Conservation (phyloP, 805 yeast genomes). For the Ogataea angusta region DNA sequence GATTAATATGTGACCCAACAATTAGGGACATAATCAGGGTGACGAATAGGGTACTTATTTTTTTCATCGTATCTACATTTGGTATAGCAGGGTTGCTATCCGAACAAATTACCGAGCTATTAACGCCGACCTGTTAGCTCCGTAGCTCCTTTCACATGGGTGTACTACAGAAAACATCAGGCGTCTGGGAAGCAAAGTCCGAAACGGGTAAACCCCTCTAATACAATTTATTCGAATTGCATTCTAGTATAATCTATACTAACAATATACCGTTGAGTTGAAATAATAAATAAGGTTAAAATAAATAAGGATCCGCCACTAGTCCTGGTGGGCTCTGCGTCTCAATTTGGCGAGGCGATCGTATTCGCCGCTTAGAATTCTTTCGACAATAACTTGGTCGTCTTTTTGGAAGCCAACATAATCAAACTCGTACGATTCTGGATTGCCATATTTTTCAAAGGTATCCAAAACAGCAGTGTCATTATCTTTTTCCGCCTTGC, state of each 20-base stretch:
- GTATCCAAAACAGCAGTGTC: slow-evolving; percentile 50
- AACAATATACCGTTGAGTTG: background rate
- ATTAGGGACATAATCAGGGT: background rate
- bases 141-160: too few relatives aligned
- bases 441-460: slow-evolving; percentile 35
- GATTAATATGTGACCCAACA: background rate
- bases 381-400: slow-evolving; percentile 75
- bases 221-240: too few relatives aligned
- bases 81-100: background rate
- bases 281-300: slow-evolving; percentile 2
- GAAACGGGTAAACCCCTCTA: too few relatives aligned
- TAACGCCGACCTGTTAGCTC: too few relatives aligned
- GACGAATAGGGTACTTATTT: background rate
- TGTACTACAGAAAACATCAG: too few relatives aligned
- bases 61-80: too few relatives aligned
- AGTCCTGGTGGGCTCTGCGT: slow-evolving; percentile 30
- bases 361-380: slow-evolving; percentile 81
- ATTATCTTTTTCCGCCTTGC: slow-evolving; percentile 55
- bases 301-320: background rate
- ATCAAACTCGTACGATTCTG: slow-evolving; percentile 45
- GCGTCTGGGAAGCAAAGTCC: too few relatives aligned
- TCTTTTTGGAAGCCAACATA: slow-evolving; percentile 58
- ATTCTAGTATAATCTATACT: too few relatives aligned
- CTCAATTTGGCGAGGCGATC: slow-evolving; percentile 63
- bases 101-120: background rate